Base-by-base conservation (phyloP, 2,329 filamentous ascomycete genomes). In the Trichophaea hybrida region DNA sequence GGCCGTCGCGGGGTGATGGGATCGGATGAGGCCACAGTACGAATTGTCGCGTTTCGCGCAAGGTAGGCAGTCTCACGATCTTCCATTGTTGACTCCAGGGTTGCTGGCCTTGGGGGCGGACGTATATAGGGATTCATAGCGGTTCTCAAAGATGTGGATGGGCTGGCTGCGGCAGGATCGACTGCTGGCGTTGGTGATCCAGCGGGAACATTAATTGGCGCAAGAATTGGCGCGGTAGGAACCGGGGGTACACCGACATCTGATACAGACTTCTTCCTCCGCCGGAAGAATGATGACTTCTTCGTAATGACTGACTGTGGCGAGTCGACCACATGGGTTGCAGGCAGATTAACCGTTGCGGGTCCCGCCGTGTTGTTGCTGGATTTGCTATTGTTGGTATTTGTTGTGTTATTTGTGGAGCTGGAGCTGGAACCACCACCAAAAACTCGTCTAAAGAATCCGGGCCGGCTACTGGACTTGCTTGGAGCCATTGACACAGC, bases 391-490 rank as follows among this genome's bases (percentile, higher is more conserved):
- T 49, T 57, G 33, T 53, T 46, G 57, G 50, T 43, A 10, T 13
- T 44, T 24, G 15, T 12, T 55, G 53, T 44, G 15, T 31, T 54
- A 48, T 59, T 61, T 17, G 37, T 54, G 24, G 49, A 48, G 40
- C 57, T 57, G 13, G 61, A 61, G 24, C 59, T 55, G 35, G 56
- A 56, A 12, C 64, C 66, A 48, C 76, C 73, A 43, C 85, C 87
- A 75, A 97, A 97, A 43, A 97, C 86, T 64, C 91, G 82, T 68
- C 88, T 83, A 75, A 97, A 97, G 75, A 98, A 97, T 17, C 93
- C 90, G 6, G 81, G 86, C 59, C 83, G 82, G 69, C 88, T 84
- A 70, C 85, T 87, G 56, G 76, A 70, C 59, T 72, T 73, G 67
- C 75, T 66, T 72, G 74, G 59, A 56, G 51, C 40, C 40, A 38